Base-by-base conservation (phyloP, 371 early-diverging fungal species). In the Haplosporangium sp. region DNA sequence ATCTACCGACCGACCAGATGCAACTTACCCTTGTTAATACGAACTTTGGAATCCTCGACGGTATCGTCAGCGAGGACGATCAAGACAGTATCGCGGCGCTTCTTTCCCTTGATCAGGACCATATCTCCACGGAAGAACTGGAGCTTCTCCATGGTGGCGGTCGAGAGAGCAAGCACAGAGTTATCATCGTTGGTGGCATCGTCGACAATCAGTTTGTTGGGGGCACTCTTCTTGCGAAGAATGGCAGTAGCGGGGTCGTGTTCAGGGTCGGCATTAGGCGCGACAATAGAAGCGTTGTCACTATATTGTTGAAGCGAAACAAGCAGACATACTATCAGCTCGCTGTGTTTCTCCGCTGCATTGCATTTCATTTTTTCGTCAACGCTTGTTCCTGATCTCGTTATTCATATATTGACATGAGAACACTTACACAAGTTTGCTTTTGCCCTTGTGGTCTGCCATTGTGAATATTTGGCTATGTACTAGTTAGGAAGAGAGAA, bases 31-130 rank as follows among this genome's bases (percentile, higher is more conserved):
- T 96, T 96, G 86, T 98, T 95, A 64, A 99, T 88, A 72, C 93
- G 87, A 72, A 98, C 95, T 83, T 96, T 96, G 74, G 94, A 92
- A 70, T 94, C 94, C 64, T 98, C 98, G 53, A 95, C 89, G 55
- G 92, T 91, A 68, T 97, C 96, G 77, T 97, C 97, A 67, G 95
- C 91, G 42, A 97, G 85, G 52, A 95, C 96, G 69, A 97, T 95
- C 59, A 99, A 88, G 23, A 99, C 96, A 10, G 98, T 97, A 80
- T 99, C 99, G 73, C 91, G 91, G 84, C 99, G 91, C 92, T 96
- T 97, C 88, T 99, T 99, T 73, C 99, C 99, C 87, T 98, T 97
- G 69, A 99, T 86, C 54, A 96, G 83, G 45, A 99, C 94, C 67
- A 95, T 96, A 81, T 99, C 99, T 62, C 99, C 97, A 79, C 91